Conservation (phyloP, 164 flowering plant genomes). For the Macadamia tetraphylla region DNA sequence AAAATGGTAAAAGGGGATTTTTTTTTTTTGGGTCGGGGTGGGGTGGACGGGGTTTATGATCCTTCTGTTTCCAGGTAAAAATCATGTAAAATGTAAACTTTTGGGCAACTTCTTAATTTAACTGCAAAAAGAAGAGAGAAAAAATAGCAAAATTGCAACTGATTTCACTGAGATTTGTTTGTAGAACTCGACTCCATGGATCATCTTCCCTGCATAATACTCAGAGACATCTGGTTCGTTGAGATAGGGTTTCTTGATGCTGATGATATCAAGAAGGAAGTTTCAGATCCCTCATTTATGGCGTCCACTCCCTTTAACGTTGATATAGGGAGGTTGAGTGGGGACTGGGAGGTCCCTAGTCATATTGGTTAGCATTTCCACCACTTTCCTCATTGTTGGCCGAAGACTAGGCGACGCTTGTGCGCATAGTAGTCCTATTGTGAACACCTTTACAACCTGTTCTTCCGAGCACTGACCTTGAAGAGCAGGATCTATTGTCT, state of each 20-base stretch:
- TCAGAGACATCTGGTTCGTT: conserved; percentile 14
- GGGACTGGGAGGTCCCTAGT: conserved; percentile 10
- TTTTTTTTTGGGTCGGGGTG: too few species aligned
- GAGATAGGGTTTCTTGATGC: conserved; percentile 7
- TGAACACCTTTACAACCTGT: conserved; percentile 10
- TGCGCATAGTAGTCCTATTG: conserved; percentile 11
- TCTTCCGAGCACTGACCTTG: conserved; percentile 12
- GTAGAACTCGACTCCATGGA: too few species aligned
- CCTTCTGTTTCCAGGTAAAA: too few species aligned
- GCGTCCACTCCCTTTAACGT: conserved; percentile 1
- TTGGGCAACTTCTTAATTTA: too few species aligned
- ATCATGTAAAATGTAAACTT: too few species aligned
- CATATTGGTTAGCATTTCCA: conserved; percentile 9
- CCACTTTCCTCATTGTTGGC: conserved; percentile 17
- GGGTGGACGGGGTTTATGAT: too few species aligned
- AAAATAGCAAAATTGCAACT: too few species aligned
- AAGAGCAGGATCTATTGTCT: conserved; percentile 11
- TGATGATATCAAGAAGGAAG: conserved; percentile 4
- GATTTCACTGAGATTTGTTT: too few species aligned
- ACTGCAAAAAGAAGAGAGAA: too few species aligned
- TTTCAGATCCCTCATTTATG: background rate
- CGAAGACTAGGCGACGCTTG: conserved; percentile 12
- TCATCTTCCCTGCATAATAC: conserved; percentile 14
- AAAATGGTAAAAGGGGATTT: too few species aligned
- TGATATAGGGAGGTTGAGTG: conserved; percentile 13